Percentiles rank a stretch among this genome's conserved stretches.
Evolutionary conservation across 495 filamentous ascomycete genomes (phyloP).

Genomic region (Aspergillus cavernicola): DNA sequence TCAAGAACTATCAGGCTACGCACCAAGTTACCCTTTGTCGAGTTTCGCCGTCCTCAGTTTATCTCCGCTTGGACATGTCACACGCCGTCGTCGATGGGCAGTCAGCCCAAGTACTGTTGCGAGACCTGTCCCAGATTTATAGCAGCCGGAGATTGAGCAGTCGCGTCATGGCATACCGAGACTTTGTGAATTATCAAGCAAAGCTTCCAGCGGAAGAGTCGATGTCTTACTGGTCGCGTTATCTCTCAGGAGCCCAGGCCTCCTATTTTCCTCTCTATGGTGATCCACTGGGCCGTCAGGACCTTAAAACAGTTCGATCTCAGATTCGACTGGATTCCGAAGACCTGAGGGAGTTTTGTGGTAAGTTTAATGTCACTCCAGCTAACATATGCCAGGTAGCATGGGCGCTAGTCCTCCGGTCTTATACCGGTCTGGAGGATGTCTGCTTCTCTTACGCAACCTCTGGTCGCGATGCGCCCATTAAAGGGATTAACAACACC

Average conservation of each 20-base stretch:
- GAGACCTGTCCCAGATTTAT: slow-evolving; percentile 5
- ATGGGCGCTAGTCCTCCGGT: slow-evolving; percentile 42
- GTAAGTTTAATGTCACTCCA: slow-evolving; percentile 6
- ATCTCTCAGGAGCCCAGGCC: slow-evolving; percentile 8
- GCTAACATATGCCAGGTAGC: slow-evolving; percentile 23
- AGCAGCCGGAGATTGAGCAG: background rate
- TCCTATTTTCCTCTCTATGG: slow-evolving; percentile 2
- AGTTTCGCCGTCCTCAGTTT: slow-evolving; percentile 1
- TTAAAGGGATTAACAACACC: slow-evolving; percentile 8
- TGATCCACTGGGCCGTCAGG: background rate
- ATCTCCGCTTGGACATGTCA: slow-evolving; percentile 8
- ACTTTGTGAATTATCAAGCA: slow-evolving; percentile 9
- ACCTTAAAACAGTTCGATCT: background rate
- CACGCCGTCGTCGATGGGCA: slow-evolving; percentile 10
- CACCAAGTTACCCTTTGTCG: slow-evolving; percentile 3
- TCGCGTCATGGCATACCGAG: background rate
- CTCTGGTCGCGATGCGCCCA: slow-evolving; percentile 3
- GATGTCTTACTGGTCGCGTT: slow-evolving; percentile 4
- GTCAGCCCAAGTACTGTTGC: slow-evolving; percentile 7
- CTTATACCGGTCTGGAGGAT: slow-evolving; percentile 39
- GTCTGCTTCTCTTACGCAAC: slow-evolving; percentile 41
- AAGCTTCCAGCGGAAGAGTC: background rate
- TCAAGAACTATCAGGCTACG: slow-evolving; percentile 9
- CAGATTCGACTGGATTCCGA: background rate
- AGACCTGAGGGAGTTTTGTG: slow-evolving; percentile 12